Evolutionary conservation across 768 basidiomycete genomes (phyloP), one percentile per base, ranked within the genome.

Genomic region (Coprinopsis cinerea): DNA sequence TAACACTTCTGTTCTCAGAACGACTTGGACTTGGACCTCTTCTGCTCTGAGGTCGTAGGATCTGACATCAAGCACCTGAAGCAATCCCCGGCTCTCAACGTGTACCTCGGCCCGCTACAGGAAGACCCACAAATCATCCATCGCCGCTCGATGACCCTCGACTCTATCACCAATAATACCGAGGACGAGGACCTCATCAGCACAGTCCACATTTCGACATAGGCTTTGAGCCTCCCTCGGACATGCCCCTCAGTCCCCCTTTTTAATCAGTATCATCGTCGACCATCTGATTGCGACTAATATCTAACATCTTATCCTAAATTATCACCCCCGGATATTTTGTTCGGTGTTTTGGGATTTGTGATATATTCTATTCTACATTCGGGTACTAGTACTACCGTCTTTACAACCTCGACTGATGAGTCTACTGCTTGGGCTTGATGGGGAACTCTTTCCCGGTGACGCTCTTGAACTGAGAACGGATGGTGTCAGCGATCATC

Each of bases 21-120:
- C 57, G 83, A 84, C 55, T 73, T 85, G 26, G 82, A 85, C 55
- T 71, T 85, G 18, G 83, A 84, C 61, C 62, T 82, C 41, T 82
- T 83, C 67, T 82, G 78, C 60, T 69, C 67, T 20, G 72, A 74
- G 20, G 74, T 85, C 53, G 68, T 85, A 41, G 73, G 72, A 42
- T 63, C 67, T n/a, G 81, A 84, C 56, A 72, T 84, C 37, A 73
- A 74, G 53, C 74, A 73, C 22, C 69, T 83, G 41, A 77, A 75
- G 57, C 55, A 58, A 7, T 72, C 75, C n/a, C 73, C 75, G 6
- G 76, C 74, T 56, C 60, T 73, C 46, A 79, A 83, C 59, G 74
- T 70, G 0, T 75, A 72, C 50, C 59, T 76, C 24, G 67, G 65
- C 14, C 63, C 68, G 1, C 24, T 51, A 34, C 22, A 44, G 3